Evolutionary conservation across 2,329 filamentous ascomycete species (phyloP).

Genomic region (Calonectria honghensis): DNA sequence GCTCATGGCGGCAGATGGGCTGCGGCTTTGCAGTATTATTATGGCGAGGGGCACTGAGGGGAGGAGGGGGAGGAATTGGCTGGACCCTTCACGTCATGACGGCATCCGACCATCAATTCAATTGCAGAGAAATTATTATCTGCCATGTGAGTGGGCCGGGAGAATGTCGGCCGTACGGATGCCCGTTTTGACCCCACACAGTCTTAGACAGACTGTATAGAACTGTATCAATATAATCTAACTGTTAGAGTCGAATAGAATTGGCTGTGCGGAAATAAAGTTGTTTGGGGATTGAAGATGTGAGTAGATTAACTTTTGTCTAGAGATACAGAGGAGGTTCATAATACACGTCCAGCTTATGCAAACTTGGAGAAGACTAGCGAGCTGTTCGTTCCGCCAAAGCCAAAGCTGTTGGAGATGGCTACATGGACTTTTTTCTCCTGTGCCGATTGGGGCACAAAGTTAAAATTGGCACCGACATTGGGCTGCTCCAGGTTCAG

Average conservation of each 20-base stretch:
- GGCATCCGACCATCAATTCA: slow-evolving; percentile 51
- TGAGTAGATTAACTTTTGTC: slow-evolving; percentile 3
- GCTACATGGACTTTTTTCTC: slow-evolving; percentile 82
- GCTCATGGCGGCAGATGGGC: slow-evolving; percentile 38
- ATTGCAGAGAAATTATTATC: slow-evolving; percentile 51
- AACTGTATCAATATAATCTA: slow-evolving; percentile 38
- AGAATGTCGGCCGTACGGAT: slow-evolving; percentile 51
- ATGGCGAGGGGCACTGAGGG: slow-evolving; percentile 35
- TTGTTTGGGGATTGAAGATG: background rate
- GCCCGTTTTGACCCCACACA: background rate
- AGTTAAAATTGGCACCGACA: slow-evolving; percentile 86
- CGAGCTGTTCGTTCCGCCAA: slow-evolving; percentile 96
- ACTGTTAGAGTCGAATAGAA: background rate
- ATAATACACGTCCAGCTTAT: slow-evolving; percentile 3
- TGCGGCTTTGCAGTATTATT: background rate
- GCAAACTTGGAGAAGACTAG: slow-evolving; percentile 79
- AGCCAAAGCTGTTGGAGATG: slow-evolving; percentile 96
- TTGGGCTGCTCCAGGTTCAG: slow-evolving; percentile 84
- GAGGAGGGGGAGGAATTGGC: slow-evolving; percentile 24
- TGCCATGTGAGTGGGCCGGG: slow-evolving; percentile 53
- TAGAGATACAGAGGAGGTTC: background rate
- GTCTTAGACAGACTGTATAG: slow-evolving; percentile 32
- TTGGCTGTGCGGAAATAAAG: background rate
- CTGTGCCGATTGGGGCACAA: slow-evolving; percentile 84
- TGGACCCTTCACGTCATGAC: slow-evolving; percentile 58